Base-by-base conservation (phyloP, 2,329 filamentous ascomycete genomes). In the Domatiomyces catenatus region DNA sequence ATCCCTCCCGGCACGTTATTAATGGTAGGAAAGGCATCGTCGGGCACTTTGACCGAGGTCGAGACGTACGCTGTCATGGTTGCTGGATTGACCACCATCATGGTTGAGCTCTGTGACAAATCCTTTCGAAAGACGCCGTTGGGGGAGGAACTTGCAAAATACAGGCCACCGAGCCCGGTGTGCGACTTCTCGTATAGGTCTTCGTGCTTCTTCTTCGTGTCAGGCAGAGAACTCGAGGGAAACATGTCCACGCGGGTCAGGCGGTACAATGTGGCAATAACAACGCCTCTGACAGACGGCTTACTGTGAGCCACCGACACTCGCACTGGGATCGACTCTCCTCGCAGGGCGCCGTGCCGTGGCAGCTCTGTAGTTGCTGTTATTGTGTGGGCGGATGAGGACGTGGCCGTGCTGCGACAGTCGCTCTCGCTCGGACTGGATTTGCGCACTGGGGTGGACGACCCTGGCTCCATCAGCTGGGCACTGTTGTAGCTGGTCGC, bases 61-160 rank as follows among this genome's bases (percentile, higher is more conserved):
- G 83, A 92, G 43, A 96, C 79, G 45, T 83, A 83, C 1, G 88
- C 81, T 18, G 81, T 83, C 57, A 95, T 73, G 0, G 82, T 88
- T 22, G 67, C 71, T 0, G 89, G 90, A 61, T 96, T 84, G 49
- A 96, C 82, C 50, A 95, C 86, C 45, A 98, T 73, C 3, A 92
- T 89, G 18, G 85, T 83, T 51, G 93, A 87, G 1, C 84, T 83
- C 65, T 98, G 92, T 3, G 86, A 83, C 2, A 98, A 71, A 64
- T 98, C 92, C 65, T 96, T 96, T 49, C 92, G 83, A 64, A 95
- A 96, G n/a, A 92, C 77, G 65, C 89, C 92, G 63, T 81, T 90
- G 1, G 88, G 89, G 39, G 86, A 83, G 5, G 85, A 84, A 1
- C 87, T 92, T 1, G 86, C 86, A 42, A 96, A 73, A 1, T 89